Conservation (phyloP, 2,329 filamentous ascomycete genomes). For the Cladosporium austrohemisphaericum region DNA sequence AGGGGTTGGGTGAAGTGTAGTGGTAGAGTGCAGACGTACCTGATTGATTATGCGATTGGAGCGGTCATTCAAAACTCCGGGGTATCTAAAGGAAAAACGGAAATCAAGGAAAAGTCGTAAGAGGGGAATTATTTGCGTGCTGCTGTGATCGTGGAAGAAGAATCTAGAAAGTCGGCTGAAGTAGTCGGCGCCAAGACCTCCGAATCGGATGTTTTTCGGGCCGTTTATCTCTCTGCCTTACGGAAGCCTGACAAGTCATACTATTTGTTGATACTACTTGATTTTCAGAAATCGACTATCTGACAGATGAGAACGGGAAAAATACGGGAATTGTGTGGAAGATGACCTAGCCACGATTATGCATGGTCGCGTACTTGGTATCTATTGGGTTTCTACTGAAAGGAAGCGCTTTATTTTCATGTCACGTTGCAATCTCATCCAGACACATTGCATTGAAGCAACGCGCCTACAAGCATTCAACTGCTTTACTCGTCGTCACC, state of each 20-base stretch:
- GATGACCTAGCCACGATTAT: not conserved
- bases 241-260: too few species aligned
- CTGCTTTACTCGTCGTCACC: constrained; percentile 67
- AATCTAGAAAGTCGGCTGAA: constrained; percentile 5
- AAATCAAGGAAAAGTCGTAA: constrained; percentile 12
- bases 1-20: not conserved
- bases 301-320: too few species aligned
- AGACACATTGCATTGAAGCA: not conserved
- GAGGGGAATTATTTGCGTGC: constrained; percentile 3
- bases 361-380: constrained; percentile 2
- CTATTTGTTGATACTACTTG: too few species aligned
- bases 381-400: constrained; percentile 7
- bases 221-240: too few species aligned
- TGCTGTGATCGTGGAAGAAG: constrained; percentile 2
- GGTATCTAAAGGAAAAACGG: constrained; percentile 14
- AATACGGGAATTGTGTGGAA: too few species aligned
- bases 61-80: constrained; percentile 3
- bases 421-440: constrained; percentile 8
- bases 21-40: not conserved
- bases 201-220: not conserved
- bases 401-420: constrained; percentile 9
- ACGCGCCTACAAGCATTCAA: not conserved
- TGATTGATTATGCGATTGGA: constrained; percentile 10
- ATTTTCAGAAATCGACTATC: too few species aligned
- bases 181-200: not conserved